These are phyloP conservation scores for Salix brachista DNA, from an alignment of 345 rosid species.

Conservation along the genomic window DNA sequence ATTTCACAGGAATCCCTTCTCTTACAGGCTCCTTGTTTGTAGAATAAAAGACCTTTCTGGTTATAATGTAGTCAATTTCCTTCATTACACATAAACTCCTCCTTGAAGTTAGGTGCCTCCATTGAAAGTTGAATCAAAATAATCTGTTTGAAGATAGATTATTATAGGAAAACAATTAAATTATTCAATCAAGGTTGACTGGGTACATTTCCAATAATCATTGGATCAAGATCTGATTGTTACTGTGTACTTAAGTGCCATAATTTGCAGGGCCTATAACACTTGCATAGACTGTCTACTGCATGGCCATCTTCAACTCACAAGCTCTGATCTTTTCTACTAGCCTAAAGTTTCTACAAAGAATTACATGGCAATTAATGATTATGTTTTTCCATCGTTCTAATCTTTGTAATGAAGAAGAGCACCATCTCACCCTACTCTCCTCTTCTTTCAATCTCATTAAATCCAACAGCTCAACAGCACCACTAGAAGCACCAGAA, in stretches of 20 bases:
- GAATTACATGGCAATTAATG: not conserved
- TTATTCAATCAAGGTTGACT: not conserved
- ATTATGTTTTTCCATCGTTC: not conserved
- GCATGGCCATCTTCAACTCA: not conserved
- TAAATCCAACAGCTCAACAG: not conserved
- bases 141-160: not conserved
- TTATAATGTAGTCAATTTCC: not conserved
- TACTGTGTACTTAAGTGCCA: not conserved
- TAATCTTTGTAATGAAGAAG: not conserved
- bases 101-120: not conserved
- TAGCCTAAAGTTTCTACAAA: not conserved
- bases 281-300: not conserved
- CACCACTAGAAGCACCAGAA: not conserved
- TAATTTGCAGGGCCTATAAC: not conserved
- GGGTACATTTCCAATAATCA: not conserved
- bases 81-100: not conserved
- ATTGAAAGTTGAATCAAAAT: not conserved
- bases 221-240: not conserved
- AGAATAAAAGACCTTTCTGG: not conserved
- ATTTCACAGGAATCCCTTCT: not conserved
- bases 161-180: not conserved
- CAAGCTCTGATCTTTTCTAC: not conserved
- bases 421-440: not conserved
- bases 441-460: slow-evolving; percentile 1
- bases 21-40: not conserved